Conservation (phyloP, 2,329 filamentous ascomycete species). For the Tolypocladium sp. region DNA sequence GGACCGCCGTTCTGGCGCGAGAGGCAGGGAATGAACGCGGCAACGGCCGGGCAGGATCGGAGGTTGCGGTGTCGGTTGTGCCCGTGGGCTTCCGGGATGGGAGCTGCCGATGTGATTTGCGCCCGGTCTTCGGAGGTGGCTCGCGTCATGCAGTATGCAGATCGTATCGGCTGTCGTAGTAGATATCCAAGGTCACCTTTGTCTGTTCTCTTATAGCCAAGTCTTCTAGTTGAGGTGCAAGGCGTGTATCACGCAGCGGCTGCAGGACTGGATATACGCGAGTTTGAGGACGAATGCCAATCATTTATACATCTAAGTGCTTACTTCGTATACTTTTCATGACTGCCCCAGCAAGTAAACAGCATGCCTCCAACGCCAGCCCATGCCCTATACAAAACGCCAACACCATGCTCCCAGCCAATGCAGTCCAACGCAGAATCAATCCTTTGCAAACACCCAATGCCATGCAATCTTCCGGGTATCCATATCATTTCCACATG, state of each 20-base stretch:
- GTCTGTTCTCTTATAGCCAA: background rate
- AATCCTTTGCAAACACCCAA: background rate
- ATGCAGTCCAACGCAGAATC: background rate
- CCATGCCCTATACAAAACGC: conserved; percentile 1
- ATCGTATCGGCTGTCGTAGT: too few relatives aligned
- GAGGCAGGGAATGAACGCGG: too few relatives aligned
- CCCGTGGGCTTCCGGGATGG: too few relatives aligned
- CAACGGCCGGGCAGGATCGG: too few relatives aligned
- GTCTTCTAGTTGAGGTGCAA: background rate
- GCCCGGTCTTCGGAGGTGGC: too few relatives aligned
- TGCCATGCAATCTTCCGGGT: background rate
- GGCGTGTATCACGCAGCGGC: background rate
- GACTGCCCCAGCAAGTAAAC: background rate
- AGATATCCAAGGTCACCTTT: too few relatives aligned
- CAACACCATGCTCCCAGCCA: conserved; percentile 4
- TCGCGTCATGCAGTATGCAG: too few relatives aligned
- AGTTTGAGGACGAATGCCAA: background rate
- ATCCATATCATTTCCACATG: background rate
- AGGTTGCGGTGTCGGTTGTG: too few relatives aligned
- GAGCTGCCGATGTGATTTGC: too few relatives aligned
- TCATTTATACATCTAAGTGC: too few relatives aligned
- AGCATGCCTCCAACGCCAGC: conserved; percentile 1
- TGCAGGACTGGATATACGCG: background rate
- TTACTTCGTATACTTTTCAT: background rate
- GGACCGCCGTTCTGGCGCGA: too few relatives aligned